phyloP scores from a whole-genome alignment of 371 early-diverging fungal species.

The Apophysomyces elegans region DNA sequence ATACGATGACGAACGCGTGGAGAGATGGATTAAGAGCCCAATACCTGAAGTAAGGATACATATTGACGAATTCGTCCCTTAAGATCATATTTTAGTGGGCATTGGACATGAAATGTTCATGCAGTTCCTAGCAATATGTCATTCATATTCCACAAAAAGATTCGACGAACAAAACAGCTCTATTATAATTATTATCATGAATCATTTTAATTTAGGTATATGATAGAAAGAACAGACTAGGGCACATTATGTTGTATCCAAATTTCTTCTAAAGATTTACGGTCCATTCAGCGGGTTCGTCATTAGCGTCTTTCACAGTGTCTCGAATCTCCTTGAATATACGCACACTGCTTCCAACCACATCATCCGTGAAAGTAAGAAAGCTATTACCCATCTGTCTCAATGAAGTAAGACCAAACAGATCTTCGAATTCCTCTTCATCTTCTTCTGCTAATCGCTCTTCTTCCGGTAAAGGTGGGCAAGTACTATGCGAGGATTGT shows the following conservation, averaged over 20 bases:
- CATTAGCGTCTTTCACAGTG: constrained; percentile 32
- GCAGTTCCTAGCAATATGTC: constrained; percentile 30
- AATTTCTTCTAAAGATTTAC: constrained; percentile 5
- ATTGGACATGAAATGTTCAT: constrained; percentile 37
- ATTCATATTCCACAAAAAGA: too few species aligned
- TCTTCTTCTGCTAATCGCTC: constrained; percentile 13
- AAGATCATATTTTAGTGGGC: constrained; percentile 31
- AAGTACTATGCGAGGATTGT: not conserved
- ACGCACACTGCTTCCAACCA: constrained; percentile 41
- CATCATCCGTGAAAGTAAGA: constrained; percentile 34
- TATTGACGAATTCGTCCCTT: constrained; percentile 25
- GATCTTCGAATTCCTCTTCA: constrained; percentile 32
- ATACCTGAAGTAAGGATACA: constrained; percentile 40
- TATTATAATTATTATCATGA: too few species aligned
- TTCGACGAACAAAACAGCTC: too few species aligned
- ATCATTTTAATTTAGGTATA: too few species aligned
- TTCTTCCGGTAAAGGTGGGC: constrained; percentile 2
- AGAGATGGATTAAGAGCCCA: constrained; percentile 33
- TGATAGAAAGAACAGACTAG: too few species aligned
- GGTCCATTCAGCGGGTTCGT: constrained; percentile 18
- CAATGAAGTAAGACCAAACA: constrained; percentile 50
- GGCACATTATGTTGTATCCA: constrained; percentile 18
- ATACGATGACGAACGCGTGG: constrained; percentile 36
- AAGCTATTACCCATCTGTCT: constrained; percentile 46
- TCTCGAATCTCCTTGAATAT: constrained; percentile 44